These are phyloP conservation scores for Blastocystis sp. DNA, from an alignment of 352 stramenopile species.

Conservation along the genomic window DNA sequence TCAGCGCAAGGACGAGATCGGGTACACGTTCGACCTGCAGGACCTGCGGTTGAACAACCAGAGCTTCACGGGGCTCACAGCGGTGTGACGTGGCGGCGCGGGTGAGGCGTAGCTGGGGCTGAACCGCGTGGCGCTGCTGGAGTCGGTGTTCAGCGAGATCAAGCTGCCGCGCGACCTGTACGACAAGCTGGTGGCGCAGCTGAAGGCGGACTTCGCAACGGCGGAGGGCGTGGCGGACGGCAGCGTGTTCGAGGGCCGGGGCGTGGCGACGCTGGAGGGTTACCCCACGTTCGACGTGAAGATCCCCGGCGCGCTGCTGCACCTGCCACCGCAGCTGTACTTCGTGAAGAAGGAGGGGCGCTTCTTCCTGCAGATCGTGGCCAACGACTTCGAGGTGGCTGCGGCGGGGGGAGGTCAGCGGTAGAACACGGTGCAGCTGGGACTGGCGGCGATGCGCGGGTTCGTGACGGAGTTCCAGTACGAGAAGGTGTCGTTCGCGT, in stretches of 20 bases:
- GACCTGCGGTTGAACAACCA: constrained; percentile 34
- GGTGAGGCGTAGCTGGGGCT: background rate
- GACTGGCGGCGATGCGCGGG: constrained; percentile 12
- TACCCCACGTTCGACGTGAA: constrained; percentile 48
- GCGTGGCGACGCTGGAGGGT: background rate
- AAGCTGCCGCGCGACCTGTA: constrained; percentile 7
- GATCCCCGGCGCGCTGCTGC: constrained; percentile 27
- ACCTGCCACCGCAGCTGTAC: constrained; percentile 20
- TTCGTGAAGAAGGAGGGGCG: background rate
- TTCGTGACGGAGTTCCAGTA: constrained; percentile 27
- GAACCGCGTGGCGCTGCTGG: constrained; percentile 24
- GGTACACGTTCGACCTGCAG: constrained; percentile 46
- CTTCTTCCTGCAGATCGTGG: constrained; percentile 34
- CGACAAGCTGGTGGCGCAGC: background rate
- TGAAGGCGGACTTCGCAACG: background rate
- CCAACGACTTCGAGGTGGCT: constrained; percentile 7
- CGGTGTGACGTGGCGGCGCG: background rate
- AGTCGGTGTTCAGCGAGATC: constrained; percentile 35
- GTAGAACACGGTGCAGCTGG: constrained; percentile 46
- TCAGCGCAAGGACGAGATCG: constrained; percentile 5
- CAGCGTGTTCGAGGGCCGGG: background rate
- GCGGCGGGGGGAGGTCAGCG: background rate
- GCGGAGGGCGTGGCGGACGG: constrained; percentile 11
- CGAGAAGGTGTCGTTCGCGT: constrained; percentile 6
- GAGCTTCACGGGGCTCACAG: constrained; percentile 21